Evolutionary conservation across 169 alveolate species (phyloP), one percentile per base, ranked within the genome.

Genomic region (Plasmodium blacklocki): DNA sequence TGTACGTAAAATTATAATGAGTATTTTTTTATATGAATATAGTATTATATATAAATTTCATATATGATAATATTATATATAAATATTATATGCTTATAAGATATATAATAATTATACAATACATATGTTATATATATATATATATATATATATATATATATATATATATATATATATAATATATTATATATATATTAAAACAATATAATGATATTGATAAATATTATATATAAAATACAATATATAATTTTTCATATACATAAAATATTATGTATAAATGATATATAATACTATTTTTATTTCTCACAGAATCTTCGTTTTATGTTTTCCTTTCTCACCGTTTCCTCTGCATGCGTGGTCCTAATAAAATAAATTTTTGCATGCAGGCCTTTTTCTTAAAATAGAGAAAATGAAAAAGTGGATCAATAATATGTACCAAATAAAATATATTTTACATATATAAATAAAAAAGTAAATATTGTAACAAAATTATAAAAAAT

Each of bases 71-170:
- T 32, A 39, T 39, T 39, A 39, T 39, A 39, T 39, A 39, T 5
- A 39, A 39, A 39, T 39, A 39, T 39, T 39, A 39, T 39, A 39
- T 39, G 47, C 47, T 39, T 39, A 39, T 39, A 39, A 39, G 5
- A 5, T 39, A 39, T 39, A 26, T 39, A 39, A 39, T 39, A 39
- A 39, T 39, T 39, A 7, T 39, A 39, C 11, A 7, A 7, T 39
- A 39, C 47, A 7, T 39, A 39, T 39, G 47, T 39, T 62, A 62
- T 45, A 26, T 47, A 26, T 73, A 7, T 73, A 21, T 23, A 52
- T 73, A 73, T 73, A 43, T 60, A 73, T 73, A 50, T 59, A 43
- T 56, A 60, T 73, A 73, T 73, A n/a, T n/a, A n/a, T n/a, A n/a
- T 39, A 39, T 39, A 71, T 71, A n/a, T 29, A 18, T 71, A 56